Evolutionary conservation across 306 rosid genomes (phyloP).

Genomic region (Carpinus viminea): DNA sequence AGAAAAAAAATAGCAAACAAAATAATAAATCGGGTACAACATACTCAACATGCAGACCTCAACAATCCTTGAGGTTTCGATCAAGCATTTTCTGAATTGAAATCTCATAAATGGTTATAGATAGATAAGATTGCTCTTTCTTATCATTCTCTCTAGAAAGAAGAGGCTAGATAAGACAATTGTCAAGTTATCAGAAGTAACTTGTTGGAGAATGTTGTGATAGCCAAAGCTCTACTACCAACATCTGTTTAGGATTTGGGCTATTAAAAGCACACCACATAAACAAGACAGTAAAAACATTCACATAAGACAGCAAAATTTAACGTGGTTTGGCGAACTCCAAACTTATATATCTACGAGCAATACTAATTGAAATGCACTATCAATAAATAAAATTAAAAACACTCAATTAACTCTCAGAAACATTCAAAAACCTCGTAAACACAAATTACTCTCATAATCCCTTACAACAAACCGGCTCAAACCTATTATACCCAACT

Average conservation of each 20-base stretch:
- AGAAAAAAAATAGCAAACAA: conserved; percentile 1
- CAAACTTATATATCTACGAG: too few relatives aligned
- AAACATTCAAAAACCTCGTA: too few relatives aligned
- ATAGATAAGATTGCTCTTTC: neutral
- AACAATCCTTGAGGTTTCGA: neutral
- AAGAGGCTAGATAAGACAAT: neutral
- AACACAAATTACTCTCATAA: neutral
- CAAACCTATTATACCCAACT: neutral
- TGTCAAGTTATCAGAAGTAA: neutral
- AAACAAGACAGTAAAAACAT: too few relatives aligned
- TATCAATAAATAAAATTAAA: too few relatives aligned
- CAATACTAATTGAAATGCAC: too few relatives aligned
- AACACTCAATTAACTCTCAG: too few relatives aligned
- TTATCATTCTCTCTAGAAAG: neutral
- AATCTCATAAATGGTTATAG: neutral
- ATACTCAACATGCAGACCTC: neutral
- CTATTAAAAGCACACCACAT: too few relatives aligned
- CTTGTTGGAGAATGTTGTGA: neutral
- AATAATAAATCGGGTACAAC: neutral
- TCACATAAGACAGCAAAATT: too few relatives aligned
- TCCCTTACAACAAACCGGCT: neutral
- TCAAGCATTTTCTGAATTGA: neutral
- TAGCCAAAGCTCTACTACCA: too few relatives aligned
- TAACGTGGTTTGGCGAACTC: too few relatives aligned
- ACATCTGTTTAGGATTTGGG: too few relatives aligned